Percentiles rank a stretch among this genome's conserved stretches.
phyloP scores from a whole-genome alignment of 768 basidiomycete species.

The Russula emetica region DNA sequence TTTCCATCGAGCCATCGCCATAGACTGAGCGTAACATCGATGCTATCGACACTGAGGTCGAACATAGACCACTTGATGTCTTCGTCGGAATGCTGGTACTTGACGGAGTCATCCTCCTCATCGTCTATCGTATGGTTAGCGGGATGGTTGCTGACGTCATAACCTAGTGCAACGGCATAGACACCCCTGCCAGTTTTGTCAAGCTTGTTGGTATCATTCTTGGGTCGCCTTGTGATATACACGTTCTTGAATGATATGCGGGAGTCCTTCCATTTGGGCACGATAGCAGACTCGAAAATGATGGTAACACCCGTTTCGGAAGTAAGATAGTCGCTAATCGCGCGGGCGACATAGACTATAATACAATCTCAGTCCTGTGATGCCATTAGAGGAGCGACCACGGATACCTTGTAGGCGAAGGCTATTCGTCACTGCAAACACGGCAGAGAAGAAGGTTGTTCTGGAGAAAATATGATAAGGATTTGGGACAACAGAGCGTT shows the following conservation, averaged over 20 bases:
- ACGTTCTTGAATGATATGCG: conserved; percentile 96
- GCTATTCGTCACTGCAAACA: conserved; percentile 87
- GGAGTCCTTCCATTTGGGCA: conserved; percentile 96
- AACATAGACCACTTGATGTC: conserved; percentile 83
- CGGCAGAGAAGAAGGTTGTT: conserved; percentile 92
- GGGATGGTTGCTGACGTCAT: conserved; percentile 75
- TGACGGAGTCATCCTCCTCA: conserved; percentile 40
- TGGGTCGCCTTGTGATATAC: conserved; percentile 80
- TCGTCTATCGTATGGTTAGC: conserved; percentile 64
- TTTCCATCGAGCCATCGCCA: conserved; percentile 94
- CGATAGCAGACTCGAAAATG: conserved; percentile 96
- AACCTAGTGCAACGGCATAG: conserved; percentile 54
- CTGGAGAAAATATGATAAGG: conserved; percentile 36
- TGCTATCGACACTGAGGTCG: conserved; percentile 88
- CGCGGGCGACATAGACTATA: conserved; percentile 76
- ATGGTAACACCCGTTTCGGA: conserved; percentile 90
- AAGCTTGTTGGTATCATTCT: conserved; percentile 1
- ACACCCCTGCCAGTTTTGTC: conserved; percentile 37
- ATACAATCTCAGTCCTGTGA: conserved; percentile 1
- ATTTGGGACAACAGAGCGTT: neutral
- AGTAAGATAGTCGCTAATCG: conserved; percentile 90
- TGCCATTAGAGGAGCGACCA: neutral
- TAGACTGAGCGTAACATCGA: conserved; percentile 91
- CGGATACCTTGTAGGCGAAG: conserved; percentile 69
- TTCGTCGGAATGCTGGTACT: conserved; percentile 40